phyloP scores from a whole-genome alignment of 208 protist species.

The Kentomonas sorsogonicus region DNA sequence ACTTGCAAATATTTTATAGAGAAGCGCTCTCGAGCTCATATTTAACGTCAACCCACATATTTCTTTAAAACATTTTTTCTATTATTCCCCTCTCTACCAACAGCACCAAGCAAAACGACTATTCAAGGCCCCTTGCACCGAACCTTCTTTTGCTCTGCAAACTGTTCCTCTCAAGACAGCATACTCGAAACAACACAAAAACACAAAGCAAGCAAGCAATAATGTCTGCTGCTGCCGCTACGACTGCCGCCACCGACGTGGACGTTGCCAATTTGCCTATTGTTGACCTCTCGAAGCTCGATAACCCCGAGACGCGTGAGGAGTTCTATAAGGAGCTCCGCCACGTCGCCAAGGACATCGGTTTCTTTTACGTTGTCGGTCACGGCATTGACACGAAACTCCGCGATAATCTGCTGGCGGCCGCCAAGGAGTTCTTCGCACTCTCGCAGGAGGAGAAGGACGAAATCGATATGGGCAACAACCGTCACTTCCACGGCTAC shows the following conservation, averaged over 20 bases:
- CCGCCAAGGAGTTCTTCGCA: slow-evolving; percentile 9
- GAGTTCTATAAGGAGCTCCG: slow-evolving; percentile 10
- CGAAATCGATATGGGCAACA: slow-evolving; percentile 6
- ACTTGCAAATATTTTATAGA: background rate
- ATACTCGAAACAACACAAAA: background rate
- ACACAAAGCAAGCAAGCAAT: too few species aligned
- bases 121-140: too few species aligned
- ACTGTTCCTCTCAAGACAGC: too few species aligned
- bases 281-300: slow-evolving; percentile 7
- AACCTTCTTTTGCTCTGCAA: too few species aligned
- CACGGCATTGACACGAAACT: slow-evolving; percentile 6
- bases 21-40: background rate
- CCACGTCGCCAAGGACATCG: slow-evolving; percentile 7
- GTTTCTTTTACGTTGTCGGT: slow-evolving; percentile 14
- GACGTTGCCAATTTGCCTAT: slow-evolving; percentile 1
- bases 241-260: too few species aligned
- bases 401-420: slow-evolving; percentile 4
- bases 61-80: slow-evolving; percentile 6
- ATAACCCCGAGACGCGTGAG: slow-evolving; percentile 1
- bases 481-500: slow-evolving; percentile 13
- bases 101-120: background rate
- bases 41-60: background rate
- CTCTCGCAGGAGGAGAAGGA: slow-evolving; percentile 11
- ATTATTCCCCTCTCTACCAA: slow-evolving; percentile 10
- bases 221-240: too few species aligned